These are phyloP conservation scores for Symbiotaphrina buchneri DNA, from an alignment of 495 filamentous ascomycete genomes.

Conservation along the genomic window DNA sequence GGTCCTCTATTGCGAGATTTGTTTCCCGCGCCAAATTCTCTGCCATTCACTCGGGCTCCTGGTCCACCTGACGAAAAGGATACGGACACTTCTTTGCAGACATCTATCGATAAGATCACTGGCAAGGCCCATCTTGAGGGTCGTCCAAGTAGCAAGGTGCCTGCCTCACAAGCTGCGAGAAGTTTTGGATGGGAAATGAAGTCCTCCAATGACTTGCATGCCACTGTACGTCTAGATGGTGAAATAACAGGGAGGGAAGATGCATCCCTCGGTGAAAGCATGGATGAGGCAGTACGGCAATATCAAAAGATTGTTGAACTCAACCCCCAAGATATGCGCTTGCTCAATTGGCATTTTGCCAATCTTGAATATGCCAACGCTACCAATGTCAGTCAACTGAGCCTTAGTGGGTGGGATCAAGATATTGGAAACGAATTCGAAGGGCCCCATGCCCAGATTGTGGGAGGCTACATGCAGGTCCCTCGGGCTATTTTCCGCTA, in stretches of 20 bases:
- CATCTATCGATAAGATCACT: constrained; percentile 18
- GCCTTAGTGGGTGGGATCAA: constrained; percentile 85
- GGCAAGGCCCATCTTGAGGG: constrained; percentile 15
- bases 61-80: constrained; percentile 19
- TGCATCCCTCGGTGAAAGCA: constrained; percentile 67
- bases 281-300: constrained; percentile 73
- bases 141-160: constrained; percentile 18
- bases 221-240: constrained; percentile 52
- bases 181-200: constrained; percentile 66
- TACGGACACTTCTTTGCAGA: constrained; percentile 19
- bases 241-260: constrained; percentile 30
- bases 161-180: constrained; percentile 35
- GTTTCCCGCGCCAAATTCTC: constrained; percentile 31
- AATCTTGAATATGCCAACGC: constrained; percentile 97
- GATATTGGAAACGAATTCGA: constrained; percentile 96
- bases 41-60: constrained; percentile 19
- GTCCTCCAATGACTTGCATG: constrained; percentile 32
- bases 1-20: constrained; percentile 47
- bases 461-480: constrained; percentile 82
- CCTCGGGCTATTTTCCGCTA: constrained; percentile 57
- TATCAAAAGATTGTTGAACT: constrained; percentile 70
- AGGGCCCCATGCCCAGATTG: constrained; percentile 74
- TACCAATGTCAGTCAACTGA: constrained; percentile 62
- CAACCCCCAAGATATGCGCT: constrained; percentile 61
- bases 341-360: constrained; percentile 96